Base-by-base conservation (phyloP, 139 green algal genomes). In the Chlamydomonas sphaeroides region DNA sequence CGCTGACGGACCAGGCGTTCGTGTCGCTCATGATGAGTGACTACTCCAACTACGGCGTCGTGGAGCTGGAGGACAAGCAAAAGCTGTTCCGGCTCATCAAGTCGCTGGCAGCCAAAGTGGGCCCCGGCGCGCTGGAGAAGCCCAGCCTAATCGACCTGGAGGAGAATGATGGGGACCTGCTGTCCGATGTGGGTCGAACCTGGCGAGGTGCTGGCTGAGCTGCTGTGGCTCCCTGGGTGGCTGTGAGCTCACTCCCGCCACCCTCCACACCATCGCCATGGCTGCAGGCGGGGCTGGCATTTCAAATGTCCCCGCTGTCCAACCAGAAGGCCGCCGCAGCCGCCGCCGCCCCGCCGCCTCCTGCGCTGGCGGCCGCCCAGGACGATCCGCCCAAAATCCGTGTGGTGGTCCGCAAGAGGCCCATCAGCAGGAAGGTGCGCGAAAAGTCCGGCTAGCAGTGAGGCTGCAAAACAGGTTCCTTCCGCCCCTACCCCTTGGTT, bases 381-480 rank as follows among this genome's bases (percentile, higher is more conserved):
- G 78, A 45, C 20, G 83, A 93, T 57, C 92, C 91, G 4, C 89
- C 86, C 10, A 94, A 94, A 78, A 98, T 98, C 67, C 83, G 93
- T 2, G 96, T 99, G 0, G 92, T 98, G 8, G 97, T 99, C 20
- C 88, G 97, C 35, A 99, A 99, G 83, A 90, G 97, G 17, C 97
- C 97, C 6, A 90, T 99, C 41, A 99, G 98, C 86, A 89, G 80
- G 33, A 97, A 97, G 94, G 95, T 97, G 76, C 3, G 84, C 17
- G 59, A 45, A 56, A n/a, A n/a, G n/a, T n/a, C n/a, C n/a, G n/a
- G n/a, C n/a, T n/a, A n/a, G n/a, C n/a, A n/a, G n/a, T n/a, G n/a
- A n/a, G n/a, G n/a, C n/a, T n/a, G n/a, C n/a, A n/a, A n/a, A n/a
- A n/a, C n/a, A n/a, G n/a, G n/a, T n/a, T n/a, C n/a, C n/a, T n/a